Evolutionary conservation across 306 rosid species (phyloP).

Genomic region (Cucurbita moschata): DNA sequence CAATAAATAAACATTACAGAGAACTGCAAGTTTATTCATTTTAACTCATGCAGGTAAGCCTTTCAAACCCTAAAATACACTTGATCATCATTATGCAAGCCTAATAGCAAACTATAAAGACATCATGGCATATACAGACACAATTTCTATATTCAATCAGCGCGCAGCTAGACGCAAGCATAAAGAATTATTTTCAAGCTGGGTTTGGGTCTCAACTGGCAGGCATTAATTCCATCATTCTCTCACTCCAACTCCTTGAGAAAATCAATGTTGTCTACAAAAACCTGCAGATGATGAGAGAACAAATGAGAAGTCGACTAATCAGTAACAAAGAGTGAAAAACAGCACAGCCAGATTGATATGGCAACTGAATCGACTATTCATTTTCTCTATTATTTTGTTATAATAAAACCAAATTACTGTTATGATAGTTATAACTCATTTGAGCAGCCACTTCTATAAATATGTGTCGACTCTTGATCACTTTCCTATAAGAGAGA

Average conservation of each 20-base stretch:
- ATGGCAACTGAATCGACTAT: not conserved
- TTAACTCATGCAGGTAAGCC: not conserved
- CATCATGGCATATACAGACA: not conserved
- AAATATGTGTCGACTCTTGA: no score
- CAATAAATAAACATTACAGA: not conserved
- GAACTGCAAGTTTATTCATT: not conserved
- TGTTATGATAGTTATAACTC: no score
- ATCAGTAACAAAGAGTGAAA: not conserved
- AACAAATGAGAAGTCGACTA: not conserved
- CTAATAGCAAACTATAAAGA: not conserved
- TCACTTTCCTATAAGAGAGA: no score
- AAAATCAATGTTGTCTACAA: conserved; percentile 83
- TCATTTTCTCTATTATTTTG: not conserved
- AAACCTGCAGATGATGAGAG: conserved; percentile 43
- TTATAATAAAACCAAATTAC: no score
- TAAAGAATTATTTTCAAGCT: conserved; percentile 10
- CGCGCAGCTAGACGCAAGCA: not conserved
- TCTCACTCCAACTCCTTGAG: conserved; percentile 46
- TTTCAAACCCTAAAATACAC: not conserved
- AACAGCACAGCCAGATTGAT: not conserved
- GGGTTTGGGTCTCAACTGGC: conserved; percentile 8
- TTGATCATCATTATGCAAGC: not conserved
- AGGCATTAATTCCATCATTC: conserved; percentile 4
- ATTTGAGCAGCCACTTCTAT: no score
- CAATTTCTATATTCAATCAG: not conserved